Percentiles rank a stretch among this genome's conserved stretches.
These are phyloP conservation scores for Hygrophorus russula DNA, from an alignment of 768 basidiomycete species.

Conservation along the genomic window DNA sequence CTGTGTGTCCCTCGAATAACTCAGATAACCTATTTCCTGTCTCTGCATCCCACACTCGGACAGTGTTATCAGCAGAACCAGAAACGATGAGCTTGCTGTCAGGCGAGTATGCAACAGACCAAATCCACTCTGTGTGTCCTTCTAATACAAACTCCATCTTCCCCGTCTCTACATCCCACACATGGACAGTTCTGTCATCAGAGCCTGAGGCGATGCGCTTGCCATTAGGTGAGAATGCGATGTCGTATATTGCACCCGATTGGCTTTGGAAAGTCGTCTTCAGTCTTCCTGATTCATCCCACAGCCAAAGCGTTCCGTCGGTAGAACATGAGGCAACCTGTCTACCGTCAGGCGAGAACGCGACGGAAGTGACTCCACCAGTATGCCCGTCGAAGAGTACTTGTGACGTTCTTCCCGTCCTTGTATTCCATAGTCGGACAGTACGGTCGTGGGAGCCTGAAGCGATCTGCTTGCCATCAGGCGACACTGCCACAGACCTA, in stretches of 20 bases:
- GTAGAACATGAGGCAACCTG: no score
- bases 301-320: conserved; percentile 9
- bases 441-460: no score
- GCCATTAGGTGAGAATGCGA: conserved; percentile 41
- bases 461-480: no score
- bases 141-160: neutral
- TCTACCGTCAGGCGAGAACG: no score
- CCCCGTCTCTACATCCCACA: conserved; percentile 11
- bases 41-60: no score
- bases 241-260: conserved; percentile 8
- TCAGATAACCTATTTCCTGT: no score
- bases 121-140: neutral
- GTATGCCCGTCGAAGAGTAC: conserved; percentile 2
- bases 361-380: conserved; percentile 15
- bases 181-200: conserved; percentile 37
- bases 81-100: neutral
- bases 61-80: no score
- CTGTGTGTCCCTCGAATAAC: neutral
- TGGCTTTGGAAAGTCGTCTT: neutral
- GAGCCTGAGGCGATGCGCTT: conserved; percentile 38
- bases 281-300: conserved; percentile 7
- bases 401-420: no score
- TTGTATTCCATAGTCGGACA: no score
- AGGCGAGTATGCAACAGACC: neutral
- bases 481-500: no score